Percentiles rank a stretch among this genome's conserved stretches.
Conservation (phyloP, 2,329 filamentous ascomycete species). For the Aspergillus pseudotamarii region DNA sequence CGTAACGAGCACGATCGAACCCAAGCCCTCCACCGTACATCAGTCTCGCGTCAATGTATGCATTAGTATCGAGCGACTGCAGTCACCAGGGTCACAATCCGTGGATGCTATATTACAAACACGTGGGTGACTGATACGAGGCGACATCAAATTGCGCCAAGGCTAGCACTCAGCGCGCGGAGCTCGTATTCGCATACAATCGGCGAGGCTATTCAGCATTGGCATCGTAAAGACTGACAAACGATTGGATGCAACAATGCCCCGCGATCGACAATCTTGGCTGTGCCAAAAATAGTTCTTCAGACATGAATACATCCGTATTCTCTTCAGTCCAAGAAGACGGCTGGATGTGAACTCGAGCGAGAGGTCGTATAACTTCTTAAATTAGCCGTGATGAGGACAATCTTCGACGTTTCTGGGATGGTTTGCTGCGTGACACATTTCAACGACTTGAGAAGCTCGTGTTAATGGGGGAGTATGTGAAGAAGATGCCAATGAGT, state of each 20-base stretch:
- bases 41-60: neutral
- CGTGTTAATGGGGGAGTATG: neutral
- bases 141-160: neutral
- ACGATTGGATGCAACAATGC: neutral
- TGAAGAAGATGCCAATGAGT: rapidly evolving
- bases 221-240: neutral
- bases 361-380: neutral
- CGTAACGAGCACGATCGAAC: too few relatives aligned
- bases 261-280: neutral
- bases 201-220: neutral
- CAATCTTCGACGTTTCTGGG: neutral
- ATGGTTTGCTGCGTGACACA: neutral
- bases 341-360: neutral
- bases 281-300: neutral
- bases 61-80: neutral
- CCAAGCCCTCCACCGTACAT: neutral
- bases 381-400: neutral
- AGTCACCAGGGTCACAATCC: neutral
- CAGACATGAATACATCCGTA: neutral
- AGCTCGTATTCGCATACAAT: neutral
- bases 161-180: neutral
- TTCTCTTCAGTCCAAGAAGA: neutral
- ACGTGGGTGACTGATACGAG: neutral
- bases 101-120: neutral
- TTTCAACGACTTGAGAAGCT: neutral